Percentiles rank a stretch among this genome's conserved stretches.
phyloP scores from a whole-genome alignment of 495 filamentous ascomycete genomes.

The Podospora pseudocomata region DNA sequence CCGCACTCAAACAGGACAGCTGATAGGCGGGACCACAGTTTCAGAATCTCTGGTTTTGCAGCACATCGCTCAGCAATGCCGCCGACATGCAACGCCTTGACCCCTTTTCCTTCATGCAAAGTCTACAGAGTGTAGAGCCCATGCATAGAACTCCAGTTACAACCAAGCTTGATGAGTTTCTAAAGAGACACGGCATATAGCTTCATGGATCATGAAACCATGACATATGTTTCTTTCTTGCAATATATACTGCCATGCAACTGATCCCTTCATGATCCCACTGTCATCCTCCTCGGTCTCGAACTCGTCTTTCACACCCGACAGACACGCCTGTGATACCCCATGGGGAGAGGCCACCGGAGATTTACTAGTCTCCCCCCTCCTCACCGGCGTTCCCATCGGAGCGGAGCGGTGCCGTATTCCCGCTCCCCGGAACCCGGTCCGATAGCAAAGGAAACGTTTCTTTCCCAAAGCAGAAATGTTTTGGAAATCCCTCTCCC shows the following conservation, averaged over 20 bases:
- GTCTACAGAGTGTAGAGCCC: background rate
- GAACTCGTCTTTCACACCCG: background rate
- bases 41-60: background rate
- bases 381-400: background rate
- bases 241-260: background rate
- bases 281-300: background rate
- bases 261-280: background rate
- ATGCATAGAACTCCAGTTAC: too few species aligned
- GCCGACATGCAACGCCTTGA: constrained; percentile 1
- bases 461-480: background rate
- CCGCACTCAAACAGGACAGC: background rate
- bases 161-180: background rate
- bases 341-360: background rate
- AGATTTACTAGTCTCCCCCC: background rate
- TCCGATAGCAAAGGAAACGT: background rate
- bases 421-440: background rate
- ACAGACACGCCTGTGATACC: background rate
- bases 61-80: background rate
- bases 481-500: background rate
- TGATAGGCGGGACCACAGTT: constrained; percentile 1
- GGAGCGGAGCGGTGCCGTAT: background rate
- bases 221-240: background rate
- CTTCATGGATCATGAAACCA: background rate
- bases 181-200: background rate
- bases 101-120: background rate